Base-by-base conservation (phyloP, 2,329 filamentous ascomycete species). In the Pseudofabraea citricarpa region DNA sequence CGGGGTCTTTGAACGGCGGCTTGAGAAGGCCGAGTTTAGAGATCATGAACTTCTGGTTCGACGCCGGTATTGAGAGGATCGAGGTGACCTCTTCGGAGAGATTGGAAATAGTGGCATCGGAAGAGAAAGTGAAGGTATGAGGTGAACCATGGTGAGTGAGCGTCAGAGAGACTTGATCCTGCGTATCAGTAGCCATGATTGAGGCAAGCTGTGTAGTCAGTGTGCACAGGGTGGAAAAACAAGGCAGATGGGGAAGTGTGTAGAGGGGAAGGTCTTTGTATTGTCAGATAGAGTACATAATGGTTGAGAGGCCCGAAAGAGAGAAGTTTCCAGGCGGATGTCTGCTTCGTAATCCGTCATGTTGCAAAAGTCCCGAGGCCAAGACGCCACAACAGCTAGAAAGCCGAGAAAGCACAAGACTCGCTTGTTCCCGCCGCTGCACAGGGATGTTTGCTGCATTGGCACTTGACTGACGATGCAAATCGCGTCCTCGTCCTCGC, bases 41-140 rank as follows among this genome's bases (percentile, higher is more conserved):
- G 12, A 79, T 72, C 51, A 87, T 71, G 59, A 85, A 73, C 60
- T 88, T 88, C 57, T 87, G 83, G 62, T 87, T 81, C 8, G 69
- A 60, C 26, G 66, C 47, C 0, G 83, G 82, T 42, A 88, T 78
- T 39, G 71, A 73, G 41, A 87, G 71, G 3, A 64, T 61, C 33
- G 66, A 60, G 44, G 75, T 69, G 52, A 87, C 77, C 48, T 73
- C 68, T 39, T 71, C 61, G 35, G 81, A 81, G 27, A 88, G 75
- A 54, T 85, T 81, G 43, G 65, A 54, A 35, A 79, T 64, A 5
- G 73, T 77, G 15, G 72, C 69, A 46, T 69, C 65, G 12, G 64
- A 52, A 6, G 65, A 59, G 40, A 78, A 67, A 5, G 64, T 55
- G 44, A 76, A 62, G 8, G 64, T 66, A 52, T 73, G 69, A 10